Percentiles rank a stretch among this genome's conserved stretches.
Evolutionary conservation across 768 basidiomycete species (phyloP).

Genomic region (Lactarius sp.): DNA sequence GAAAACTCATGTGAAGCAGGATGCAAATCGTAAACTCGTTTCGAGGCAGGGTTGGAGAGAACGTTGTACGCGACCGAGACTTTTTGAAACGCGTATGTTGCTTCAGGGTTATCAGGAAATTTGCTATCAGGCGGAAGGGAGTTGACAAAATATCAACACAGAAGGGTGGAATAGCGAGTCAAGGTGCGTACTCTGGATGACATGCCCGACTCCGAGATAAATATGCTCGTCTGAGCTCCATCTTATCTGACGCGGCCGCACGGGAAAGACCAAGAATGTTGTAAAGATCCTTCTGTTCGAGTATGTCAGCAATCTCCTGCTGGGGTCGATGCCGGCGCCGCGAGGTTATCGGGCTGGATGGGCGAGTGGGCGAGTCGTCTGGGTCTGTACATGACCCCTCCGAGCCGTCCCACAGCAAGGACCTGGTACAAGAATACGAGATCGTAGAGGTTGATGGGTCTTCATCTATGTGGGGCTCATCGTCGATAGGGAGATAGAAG

Average conservation of each 20-base stretch:
- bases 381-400: constrained; percentile 23
- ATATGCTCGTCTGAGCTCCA: constrained; percentile 68
- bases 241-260: constrained; percentile 48
- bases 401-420: constrained; percentile 30
- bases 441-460: constrained; percentile 40
- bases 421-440: constrained; percentile 28
- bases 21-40: constrained; percentile 62
- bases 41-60: constrained; percentile 65
- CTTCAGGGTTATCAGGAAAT: constrained; percentile 69
- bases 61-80: constrained; percentile 81
- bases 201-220: constrained; percentile 69
- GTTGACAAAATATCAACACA: neutral
- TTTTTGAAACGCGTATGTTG: constrained; percentile 83
- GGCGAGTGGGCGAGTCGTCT: constrained; percentile 18
- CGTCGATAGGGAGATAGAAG: constrained; percentile 60
- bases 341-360: constrained; percentile 18
- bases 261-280: constrained; percentile 61
- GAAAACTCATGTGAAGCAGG: constrained; percentile 39
- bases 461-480: constrained; percentile 45
- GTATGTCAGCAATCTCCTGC: constrained; percentile 46
- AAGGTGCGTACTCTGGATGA: constrained; percentile 73
- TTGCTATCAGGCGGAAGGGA: constrained; percentile 45
- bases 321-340: constrained; percentile 19
- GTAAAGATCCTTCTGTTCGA: constrained; percentile 65
- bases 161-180: neutral